phyloP scores from a whole-genome alignment of 208 protist species.

The Trypanosoma lewisi region DNA sequence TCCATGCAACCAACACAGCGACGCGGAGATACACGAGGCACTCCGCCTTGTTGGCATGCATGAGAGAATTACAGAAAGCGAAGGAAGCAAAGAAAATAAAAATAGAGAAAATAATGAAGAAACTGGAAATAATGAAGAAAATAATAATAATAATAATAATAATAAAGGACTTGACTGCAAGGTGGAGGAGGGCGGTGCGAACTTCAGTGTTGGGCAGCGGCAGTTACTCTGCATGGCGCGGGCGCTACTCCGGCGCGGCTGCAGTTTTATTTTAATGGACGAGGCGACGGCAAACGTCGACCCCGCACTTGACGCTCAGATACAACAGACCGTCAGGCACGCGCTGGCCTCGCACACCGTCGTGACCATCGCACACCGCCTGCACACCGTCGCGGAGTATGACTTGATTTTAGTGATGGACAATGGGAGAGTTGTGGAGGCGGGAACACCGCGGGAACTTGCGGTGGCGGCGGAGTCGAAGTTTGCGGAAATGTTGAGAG shows the following conservation, averaged over 20 bases:
- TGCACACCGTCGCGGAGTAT: constrained; percentile 53
- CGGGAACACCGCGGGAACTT: constrained; percentile 48
- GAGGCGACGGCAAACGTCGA: constrained; percentile 34
- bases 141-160: too few relatives aligned
- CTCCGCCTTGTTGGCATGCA: constrained; percentile 46
- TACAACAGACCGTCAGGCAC: constrained; percentile 34
- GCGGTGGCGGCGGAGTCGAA: constrained; percentile 29
- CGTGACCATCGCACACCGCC: constrained; percentile 62
- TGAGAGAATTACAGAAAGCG: constrained; percentile 36
- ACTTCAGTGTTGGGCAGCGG: constrained; percentile 36
- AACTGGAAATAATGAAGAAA: too few relatives aligned
- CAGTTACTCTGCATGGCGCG: constrained; percentile 33
- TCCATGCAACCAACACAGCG: constrained; percentile 37
- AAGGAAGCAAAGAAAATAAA: too few relatives aligned
- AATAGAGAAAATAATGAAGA: too few relatives aligned
- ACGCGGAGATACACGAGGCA: constrained; percentile 40
- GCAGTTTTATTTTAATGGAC: constrained; percentile 33
- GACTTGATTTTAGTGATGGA: constrained; percentile 65
- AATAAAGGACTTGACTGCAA: constrained; percentile 5
- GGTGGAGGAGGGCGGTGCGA: constrained; percentile 30
- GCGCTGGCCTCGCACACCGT: constrained; percentile 59
- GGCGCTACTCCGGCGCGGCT: constrained; percentile 17
- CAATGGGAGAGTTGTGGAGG: constrained; percentile 41
- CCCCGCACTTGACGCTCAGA: constrained; percentile 30
- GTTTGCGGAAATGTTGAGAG: constrained; percentile 24